phyloP scores from a whole-genome alignment of 2,329 filamentous ascomycete genomes.

The Beauveria medogensis region DNA sequence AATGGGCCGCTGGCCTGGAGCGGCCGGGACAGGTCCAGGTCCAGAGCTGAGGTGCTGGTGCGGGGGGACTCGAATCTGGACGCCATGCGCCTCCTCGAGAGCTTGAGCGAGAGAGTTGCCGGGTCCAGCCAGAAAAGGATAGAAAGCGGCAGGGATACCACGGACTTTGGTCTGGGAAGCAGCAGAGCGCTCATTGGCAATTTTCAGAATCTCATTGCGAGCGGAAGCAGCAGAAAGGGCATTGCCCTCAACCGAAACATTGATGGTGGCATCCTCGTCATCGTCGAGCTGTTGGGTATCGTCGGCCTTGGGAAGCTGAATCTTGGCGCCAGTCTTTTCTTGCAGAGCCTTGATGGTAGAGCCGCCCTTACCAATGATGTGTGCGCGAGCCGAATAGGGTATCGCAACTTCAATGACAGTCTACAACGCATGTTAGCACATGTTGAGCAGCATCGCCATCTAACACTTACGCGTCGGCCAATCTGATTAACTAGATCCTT shows the following conservation, averaged over 20 bases:
- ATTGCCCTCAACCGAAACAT: conserved; percentile 87
- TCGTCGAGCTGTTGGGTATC: conserved; percentile 46
- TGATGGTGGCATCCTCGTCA: conserved; percentile 72
- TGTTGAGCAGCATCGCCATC: not conserved
- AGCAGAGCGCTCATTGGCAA: conserved; percentile 77
- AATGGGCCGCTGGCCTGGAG: conserved; percentile 55
- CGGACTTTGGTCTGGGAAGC: conserved; percentile 75
- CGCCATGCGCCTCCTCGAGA: conserved; percentile 68
- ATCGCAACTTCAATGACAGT: conserved; percentile 66
- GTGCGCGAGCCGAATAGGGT: conserved; percentile 72
- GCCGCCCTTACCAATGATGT: conserved; percentile 90
- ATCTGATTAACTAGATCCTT: conserved; percentile 85
- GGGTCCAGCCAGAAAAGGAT: conserved; percentile 84
- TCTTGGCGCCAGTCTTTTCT: conserved; percentile 80
- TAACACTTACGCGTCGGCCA: conserved; percentile 44
- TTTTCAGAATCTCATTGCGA: conserved; percentile 73
- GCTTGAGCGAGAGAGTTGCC: conserved; percentile 59
- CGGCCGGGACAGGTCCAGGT: conserved; percentile 55
- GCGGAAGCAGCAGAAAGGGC: conserved; percentile 79
- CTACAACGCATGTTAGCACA: conserved; percentile 23
- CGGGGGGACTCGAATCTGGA: conserved; percentile 75
- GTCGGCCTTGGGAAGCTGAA: conserved; percentile 80
- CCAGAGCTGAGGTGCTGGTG: conserved; percentile 69
- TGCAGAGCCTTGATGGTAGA: conserved; percentile 84
- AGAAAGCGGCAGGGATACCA: conserved; percentile 83